Evolutionary conservation across 192 early-diverging fungal species (phyloP).

Genomic region (Linderina pennispora): DNA sequence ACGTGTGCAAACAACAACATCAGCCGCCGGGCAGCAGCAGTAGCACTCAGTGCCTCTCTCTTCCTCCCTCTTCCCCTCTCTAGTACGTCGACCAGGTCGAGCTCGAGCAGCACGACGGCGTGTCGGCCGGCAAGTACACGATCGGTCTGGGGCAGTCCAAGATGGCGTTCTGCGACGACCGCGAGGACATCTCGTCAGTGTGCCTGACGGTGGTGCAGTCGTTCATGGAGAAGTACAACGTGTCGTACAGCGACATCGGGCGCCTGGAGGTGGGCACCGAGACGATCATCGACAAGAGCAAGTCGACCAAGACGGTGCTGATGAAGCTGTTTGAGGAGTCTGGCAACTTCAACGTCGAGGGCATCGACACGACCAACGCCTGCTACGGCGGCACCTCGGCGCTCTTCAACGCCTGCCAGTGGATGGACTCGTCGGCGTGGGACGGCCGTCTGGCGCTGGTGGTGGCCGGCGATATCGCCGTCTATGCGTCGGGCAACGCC

Average conservation of each 20-base stretch:
- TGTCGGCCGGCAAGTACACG: slow-evolving; percentile 95
- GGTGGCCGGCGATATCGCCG: slow-evolving; percentile 93
- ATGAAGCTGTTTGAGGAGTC: slow-evolving; percentile 92
- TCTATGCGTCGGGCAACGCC: slow-evolving; percentile 87
- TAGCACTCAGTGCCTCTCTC: not conserved
- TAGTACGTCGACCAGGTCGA: slow-evolving; percentile 41
- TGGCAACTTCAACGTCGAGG: slow-evolving; percentile 91
- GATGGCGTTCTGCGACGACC: slow-evolving; percentile 95
- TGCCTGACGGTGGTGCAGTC: slow-evolving; percentile 70
- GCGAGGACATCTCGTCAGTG: slow-evolving; percentile 59
- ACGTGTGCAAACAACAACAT: not conserved
- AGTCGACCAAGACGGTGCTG: slow-evolving; percentile 93
- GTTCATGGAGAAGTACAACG: slow-evolving; percentile 90
- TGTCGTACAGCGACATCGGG: slow-evolving; percentile 81
- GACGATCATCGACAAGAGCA: slow-evolving; percentile 99
- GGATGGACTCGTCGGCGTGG: slow-evolving; percentile 90
- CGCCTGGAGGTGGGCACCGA: slow-evolving; percentile 97
- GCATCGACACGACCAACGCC: slow-evolving; percentile 97
- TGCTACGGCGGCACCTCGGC: slow-evolving; percentile 98
- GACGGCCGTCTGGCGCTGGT: slow-evolving; percentile 90
- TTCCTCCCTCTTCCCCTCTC: not conserved
- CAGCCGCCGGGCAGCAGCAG: too few species aligned
- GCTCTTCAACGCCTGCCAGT: slow-evolving; percentile 96
- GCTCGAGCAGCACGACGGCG: slow-evolving; percentile 83
- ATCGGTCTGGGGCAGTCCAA: slow-evolving; percentile 94